These are phyloP conservation scores for Gryganskiella cystojenkinii DNA, from an alignment of 192 early-diverging fungal species.

Conservation along the genomic window DNA sequence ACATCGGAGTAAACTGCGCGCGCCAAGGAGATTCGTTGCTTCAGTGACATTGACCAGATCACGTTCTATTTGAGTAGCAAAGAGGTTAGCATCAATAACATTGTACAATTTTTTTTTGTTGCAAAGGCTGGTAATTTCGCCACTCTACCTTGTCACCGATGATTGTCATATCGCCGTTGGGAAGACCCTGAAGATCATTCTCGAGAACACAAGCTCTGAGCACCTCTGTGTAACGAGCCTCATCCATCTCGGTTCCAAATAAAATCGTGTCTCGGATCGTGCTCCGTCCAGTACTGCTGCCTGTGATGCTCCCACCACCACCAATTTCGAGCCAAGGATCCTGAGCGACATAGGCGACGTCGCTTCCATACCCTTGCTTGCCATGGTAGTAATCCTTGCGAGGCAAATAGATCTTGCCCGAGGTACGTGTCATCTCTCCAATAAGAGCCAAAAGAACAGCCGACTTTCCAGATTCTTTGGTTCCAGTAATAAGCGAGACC, in stretches of 20 bases:
- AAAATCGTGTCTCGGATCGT: conserved; percentile 76
- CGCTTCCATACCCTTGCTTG: conserved; percentile 46
- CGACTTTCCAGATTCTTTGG: conserved; percentile 41
- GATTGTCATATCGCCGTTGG: conserved; percentile 63
- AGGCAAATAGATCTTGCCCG: conserved; percentile 50
- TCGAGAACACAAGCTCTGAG: conserved; percentile 68
- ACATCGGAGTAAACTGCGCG: conserved; percentile 81
- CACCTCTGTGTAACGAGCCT: conserved; percentile 57
- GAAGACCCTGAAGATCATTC: conserved; percentile 61
- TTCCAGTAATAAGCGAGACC: conserved; percentile 40
- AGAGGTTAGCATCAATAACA: no score
- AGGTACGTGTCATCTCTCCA: conserved; percentile 46
- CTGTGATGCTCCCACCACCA: conserved; percentile 28
- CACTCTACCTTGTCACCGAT: conserved; percentile 60
- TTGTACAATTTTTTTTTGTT: no score
- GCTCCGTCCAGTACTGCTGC: conserved; percentile 65
- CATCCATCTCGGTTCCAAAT: conserved; percentile 63
- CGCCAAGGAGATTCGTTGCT: conserved; percentile 85
- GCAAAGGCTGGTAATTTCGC: not conserved
- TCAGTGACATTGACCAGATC: conserved; percentile 86
- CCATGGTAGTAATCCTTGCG: conserved; percentile 50
- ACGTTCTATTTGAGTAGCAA: conserved; percentile 39
- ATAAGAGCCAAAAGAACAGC: conserved; percentile 36
- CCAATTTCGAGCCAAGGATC: conserved; percentile 58
- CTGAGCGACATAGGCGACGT: conserved; percentile 62